These are phyloP conservation scores for Letharia lupina DNA, from an alignment of 495 filamentous ascomycete genomes.

Conservation along the genomic window DNA sequence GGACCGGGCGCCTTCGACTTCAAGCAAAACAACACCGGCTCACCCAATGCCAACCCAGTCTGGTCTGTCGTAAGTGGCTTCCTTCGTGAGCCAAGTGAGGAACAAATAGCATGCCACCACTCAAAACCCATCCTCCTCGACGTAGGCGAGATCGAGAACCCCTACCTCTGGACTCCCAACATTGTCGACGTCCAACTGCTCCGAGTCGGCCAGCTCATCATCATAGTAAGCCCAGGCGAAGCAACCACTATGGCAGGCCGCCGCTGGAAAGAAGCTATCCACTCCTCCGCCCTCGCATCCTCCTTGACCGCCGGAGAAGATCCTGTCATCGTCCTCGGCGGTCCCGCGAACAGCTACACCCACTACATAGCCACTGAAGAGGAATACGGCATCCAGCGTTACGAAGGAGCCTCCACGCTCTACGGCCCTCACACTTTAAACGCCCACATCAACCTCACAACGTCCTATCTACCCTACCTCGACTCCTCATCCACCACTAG, in stretches of 20 bases:
- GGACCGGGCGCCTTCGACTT: slow-evolving; percentile 92
- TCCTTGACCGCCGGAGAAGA: slow-evolving; percentile 30
- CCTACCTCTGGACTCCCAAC: slow-evolving; percentile 88
- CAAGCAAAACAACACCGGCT: slow-evolving; percentile 67
- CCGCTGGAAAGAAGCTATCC: slow-evolving; percentile 80
- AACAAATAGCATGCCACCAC: slow-evolving; percentile 69
- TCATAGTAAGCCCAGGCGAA: slow-evolving; percentile 84
- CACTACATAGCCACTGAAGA: slow-evolving; percentile 93
- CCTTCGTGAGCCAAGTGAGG: slow-evolving; percentile 60
- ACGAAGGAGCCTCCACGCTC: slow-evolving; percentile 91
- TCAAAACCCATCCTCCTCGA: slow-evolving; percentile 87
- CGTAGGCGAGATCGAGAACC: slow-evolving; percentile 67
- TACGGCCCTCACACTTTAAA: slow-evolving; percentile 89
- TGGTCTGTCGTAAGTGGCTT: slow-evolving; percentile 70
- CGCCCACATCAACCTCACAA: slow-evolving; percentile 81
- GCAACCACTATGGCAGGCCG: slow-evolving; percentile 92
- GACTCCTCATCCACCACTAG: slow-evolving; percentile 34
- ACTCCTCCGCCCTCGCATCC: slow-evolving; percentile 40
- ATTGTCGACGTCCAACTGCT: slow-evolving; percentile 88
- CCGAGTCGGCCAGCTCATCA: slow-evolving; percentile 78
- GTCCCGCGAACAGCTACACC: slow-evolving; percentile 89
- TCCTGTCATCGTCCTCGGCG: slow-evolving; percentile 80
- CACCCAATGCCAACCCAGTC: slow-evolving; percentile 69
- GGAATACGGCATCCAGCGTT: slow-evolving; percentile 84
- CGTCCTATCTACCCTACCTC: slow-evolving; percentile 64